Percentiles rank a stretch among this genome's conserved stretches.
These are phyloP conservation scores for Eleusine coracana DNA, from an alignment of 176 grass and related monocot species.

Conservation along the genomic window DNA sequence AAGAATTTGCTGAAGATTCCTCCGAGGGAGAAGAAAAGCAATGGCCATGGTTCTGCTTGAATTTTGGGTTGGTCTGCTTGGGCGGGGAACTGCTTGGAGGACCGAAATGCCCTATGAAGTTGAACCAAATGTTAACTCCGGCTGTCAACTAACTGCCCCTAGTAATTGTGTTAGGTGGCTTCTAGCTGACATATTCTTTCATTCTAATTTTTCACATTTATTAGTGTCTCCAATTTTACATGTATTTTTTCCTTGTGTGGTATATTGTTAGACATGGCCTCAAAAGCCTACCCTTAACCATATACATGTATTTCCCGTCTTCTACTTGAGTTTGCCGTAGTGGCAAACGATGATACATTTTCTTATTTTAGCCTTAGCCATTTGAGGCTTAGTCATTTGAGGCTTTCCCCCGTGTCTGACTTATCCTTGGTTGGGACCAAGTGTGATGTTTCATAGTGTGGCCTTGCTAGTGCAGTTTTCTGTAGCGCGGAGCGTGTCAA, in stretches of 20 bases:
- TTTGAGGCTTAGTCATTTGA: too few species aligned
- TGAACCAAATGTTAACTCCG: not conserved
- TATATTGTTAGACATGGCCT: too few species aligned
- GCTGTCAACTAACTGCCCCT: not conserved
- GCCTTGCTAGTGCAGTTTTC: too few species aligned
- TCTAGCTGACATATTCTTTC: slow-evolving; percentile 46
- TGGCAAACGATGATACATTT: too few species aligned
- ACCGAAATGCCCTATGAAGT: not conserved
- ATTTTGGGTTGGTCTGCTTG: slow-evolving; percentile 2
- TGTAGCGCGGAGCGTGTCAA: too few species aligned
- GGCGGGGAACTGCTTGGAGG: not conserved
- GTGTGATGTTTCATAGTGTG: too few species aligned
- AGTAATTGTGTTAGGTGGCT: slow-evolving; percentile 22
- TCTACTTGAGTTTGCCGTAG: too few species aligned
- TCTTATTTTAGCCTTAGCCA: too few species aligned
- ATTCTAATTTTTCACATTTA: slow-evolving; percentile 33
- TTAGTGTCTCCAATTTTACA: not conserved
- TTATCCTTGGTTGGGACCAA: too few species aligned
- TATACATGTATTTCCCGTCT: too few species aligned
- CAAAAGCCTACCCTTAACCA: too few species aligned
- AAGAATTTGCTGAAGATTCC: slow-evolving; percentile 69
- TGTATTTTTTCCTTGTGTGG: slow-evolving; percentile 40
- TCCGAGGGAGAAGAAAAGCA: slow-evolving; percentile 50
- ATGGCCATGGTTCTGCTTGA: slow-evolving; percentile 49
- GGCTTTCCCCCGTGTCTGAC: too few species aligned